These are phyloP conservation scores for Psilocybe cubensis DNA, from an alignment of 768 basidiomycete species.

Conservation along the genomic window DNA sequence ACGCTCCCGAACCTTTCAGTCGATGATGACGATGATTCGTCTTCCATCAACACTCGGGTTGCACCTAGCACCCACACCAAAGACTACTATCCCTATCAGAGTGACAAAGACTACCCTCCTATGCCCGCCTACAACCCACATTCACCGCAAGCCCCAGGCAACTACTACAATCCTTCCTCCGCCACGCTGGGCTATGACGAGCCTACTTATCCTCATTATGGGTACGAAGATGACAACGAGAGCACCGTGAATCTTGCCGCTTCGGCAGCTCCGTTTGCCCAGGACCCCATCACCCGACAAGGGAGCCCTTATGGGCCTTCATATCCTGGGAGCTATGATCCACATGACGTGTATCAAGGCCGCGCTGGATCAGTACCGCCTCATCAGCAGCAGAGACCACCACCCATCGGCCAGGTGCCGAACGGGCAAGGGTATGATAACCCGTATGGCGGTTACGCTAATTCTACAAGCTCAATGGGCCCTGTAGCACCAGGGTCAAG, in stretches of 20 bases:
- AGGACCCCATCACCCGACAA: constrained; percentile 41
- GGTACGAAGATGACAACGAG: constrained; percentile 72
- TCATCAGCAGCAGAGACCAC: constrained; percentile 21
- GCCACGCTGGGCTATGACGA: constrained; percentile 59
- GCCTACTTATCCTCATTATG: constrained; percentile 40
- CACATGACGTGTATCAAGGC: constrained; percentile 61
- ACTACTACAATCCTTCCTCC: constrained; percentile 63
- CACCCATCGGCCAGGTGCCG: constrained; percentile 20
- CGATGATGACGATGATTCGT: constrained; percentile 73
- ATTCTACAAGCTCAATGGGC: constrained; percentile 9
- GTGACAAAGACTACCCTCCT: constrained; percentile 62
- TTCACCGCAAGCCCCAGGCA: constrained; percentile 50
- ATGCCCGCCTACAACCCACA: constrained; percentile 84
- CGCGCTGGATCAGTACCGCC: constrained; percentile 38
- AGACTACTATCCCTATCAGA: constrained; percentile 59
- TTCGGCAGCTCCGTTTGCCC: constrained; percentile 62
- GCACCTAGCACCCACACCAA: constrained; percentile 58
- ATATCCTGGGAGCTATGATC: constrained; percentile 41
- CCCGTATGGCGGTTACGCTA: constrained; percentile 13
- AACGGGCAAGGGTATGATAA: constrained; percentile 38
- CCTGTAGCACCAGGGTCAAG: constrained; percentile 21
- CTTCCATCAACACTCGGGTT: constrained; percentile 58
- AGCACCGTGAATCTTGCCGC: constrained; percentile 63
- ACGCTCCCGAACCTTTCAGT: constrained; percentile 93
- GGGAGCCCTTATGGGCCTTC: constrained; percentile 28